A percentile compares a stretch with the other conserved stretches of the same genome.
Evolutionary conservation across 2,329 filamentous ascomycete genomes (phyloP).

Genomic region (Graphiopsis chlorocephala): DNA sequence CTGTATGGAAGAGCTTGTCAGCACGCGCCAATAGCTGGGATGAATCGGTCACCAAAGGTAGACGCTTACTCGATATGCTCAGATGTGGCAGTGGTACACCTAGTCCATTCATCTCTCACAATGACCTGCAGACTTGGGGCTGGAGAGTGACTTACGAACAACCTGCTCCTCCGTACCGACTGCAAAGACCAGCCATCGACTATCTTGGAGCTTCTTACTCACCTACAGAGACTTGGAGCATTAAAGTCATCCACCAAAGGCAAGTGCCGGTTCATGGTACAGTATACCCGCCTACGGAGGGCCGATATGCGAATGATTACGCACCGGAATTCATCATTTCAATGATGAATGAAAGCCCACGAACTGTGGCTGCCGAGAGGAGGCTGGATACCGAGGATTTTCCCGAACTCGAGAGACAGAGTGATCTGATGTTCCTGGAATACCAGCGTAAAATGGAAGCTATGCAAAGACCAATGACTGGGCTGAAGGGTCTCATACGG

Average conservation of each 20-base stretch:
- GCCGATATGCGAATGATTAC: background rate
- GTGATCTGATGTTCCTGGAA: constrained; percentile 5
- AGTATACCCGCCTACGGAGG: background rate
- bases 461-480: background rate
- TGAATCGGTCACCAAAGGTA: constrained; percentile 1
- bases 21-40: background rate
- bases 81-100: background rate
- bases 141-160: background rate
- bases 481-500: background rate
- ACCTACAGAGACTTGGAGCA: background rate
- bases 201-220: background rate
- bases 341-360: background rate
- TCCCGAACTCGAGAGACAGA: background rate
- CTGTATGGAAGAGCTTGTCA: background rate
- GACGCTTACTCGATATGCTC: constrained; percentile 1
- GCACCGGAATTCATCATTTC: constrained; percentile 2
- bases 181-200: background rate
- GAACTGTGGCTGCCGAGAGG: background rate
- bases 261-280: background rate
- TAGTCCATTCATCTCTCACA: background rate
- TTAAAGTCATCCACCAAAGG: background rate
- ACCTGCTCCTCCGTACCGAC: background rate
- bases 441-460: background rate
- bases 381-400: background rate
- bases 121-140: background rate